phyloP scores from a whole-genome alignment of 176 grass and related monocot genomes.

The Echinochloa phyllopogon region DNA sequence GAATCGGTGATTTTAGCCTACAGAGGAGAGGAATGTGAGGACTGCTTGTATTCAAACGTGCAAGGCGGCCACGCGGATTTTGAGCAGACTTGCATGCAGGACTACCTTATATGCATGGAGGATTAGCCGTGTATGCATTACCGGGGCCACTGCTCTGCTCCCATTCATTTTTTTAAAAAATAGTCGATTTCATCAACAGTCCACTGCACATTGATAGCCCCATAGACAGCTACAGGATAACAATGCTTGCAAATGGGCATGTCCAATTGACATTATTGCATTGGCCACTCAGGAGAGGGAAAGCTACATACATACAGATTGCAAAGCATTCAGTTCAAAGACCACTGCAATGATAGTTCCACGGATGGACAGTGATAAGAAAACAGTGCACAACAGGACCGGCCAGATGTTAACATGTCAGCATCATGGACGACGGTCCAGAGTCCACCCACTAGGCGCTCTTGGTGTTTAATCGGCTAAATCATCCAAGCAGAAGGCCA shows the following conservation, averaged over 20 bases:
- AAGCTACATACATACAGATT: constrained; percentile 6
- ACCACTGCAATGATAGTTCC: constrained; percentile 7
- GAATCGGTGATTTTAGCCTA: no score
- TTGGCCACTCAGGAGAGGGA: background rate
- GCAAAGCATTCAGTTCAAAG: constrained; percentile 26
- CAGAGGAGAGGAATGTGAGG: no score
- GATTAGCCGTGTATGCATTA: no score
- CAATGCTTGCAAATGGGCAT: background rate
- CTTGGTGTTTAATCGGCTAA: background rate
- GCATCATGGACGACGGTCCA: constrained; percentile 26
- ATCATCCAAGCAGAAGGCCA: background rate
- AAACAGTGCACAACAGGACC: constrained; percentile 13
- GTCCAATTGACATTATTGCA: constrained; percentile 8
- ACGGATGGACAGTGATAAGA: constrained; percentile 5
- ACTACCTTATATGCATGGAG: no score
- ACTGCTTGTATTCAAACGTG: no score
- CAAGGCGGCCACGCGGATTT: no score
- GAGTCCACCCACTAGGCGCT: constrained; percentile 14
- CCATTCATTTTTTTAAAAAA: no score
- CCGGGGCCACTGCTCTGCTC: no score
- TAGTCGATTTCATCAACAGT: background rate
- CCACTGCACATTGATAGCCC: background rate
- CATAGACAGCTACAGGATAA: constrained; percentile 14
- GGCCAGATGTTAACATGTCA: constrained; percentile 34
- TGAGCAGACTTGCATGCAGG: no score